Evolutionary conservation across 2,329 filamentous ascomycete species (phyloP), one percentile per base, ranked within the genome.

Genomic region (Nemania sp.): DNA sequence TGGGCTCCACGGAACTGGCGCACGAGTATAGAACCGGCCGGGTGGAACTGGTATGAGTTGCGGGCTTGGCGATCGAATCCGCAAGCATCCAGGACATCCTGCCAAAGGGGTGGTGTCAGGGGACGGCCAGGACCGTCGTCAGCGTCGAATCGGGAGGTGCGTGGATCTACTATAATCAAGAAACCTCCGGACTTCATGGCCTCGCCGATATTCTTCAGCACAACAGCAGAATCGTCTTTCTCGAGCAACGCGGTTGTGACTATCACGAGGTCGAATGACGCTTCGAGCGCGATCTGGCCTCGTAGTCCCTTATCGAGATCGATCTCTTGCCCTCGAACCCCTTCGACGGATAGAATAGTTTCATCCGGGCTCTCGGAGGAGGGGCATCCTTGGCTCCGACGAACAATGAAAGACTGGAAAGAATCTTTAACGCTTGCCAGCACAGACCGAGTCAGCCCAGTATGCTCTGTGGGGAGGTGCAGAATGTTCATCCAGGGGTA

Each of bases 401-500:
- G 77, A 2, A 80, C 49, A 0, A 71, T 77, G 63, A 78, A 79
- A 3, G 75, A 76, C 18, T 67, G 58, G 64, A 81, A 83, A 0
- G 78, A 71, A 0, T 72, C 66, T 0, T 74, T 73, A 2, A 82
- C 65, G 1, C 78, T 78, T 0, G 69, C 52, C 0, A 83, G 59
- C 4, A 83, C 64, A 27, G 77, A 72, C 47, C 75, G 72, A 0
- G 75, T 75, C 35, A 84, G 68, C 0, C 73, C 72, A n/a, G 74
- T 29, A 1, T 75, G 73, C 0, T 76, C 69, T 6, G 79, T 78
- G 0, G 78, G 77, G 1, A 84, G 65, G 0, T 78, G 77, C 1
- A 84, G 74, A 15, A 82, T 77, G 8, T 78, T 74, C 80, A 83
- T 81, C 3, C 73, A 73, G 0, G 81, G 77, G 49, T 81, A 80